These are phyloP conservation scores for Sequoia sempervirens DNA, from an alignment of 75 land plant genomes.

Conservation along the genomic window DNA sequence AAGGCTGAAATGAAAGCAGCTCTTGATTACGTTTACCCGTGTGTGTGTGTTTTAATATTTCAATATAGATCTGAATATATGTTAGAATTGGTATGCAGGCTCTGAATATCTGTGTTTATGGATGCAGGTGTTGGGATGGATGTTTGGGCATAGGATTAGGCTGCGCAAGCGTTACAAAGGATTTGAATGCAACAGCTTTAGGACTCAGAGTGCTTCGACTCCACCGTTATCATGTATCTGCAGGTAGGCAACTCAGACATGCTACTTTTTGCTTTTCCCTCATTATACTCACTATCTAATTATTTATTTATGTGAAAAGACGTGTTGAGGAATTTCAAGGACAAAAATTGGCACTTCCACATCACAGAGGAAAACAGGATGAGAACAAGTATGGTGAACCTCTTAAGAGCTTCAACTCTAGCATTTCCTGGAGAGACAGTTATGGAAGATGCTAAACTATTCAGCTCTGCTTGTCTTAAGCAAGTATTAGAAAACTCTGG, in stretches of 20 bases:
- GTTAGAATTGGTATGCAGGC: too few relatives aligned
- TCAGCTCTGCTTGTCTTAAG: background rate
- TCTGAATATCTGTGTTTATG: too few relatives aligned
- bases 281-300: too few relatives aligned
- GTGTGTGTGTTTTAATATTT: too few relatives aligned
- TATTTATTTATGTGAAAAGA: background rate
- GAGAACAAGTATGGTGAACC: background rate
- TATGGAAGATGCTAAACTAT: background rate
- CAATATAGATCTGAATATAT: too few relatives aligned
- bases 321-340: constrained; percentile 2
- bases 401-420: background rate
- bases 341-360: background rate
- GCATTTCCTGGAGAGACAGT: background rate
- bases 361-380: background rate
- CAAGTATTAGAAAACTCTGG: background rate
- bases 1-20: too few relatives aligned
- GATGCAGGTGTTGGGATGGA: background rate
- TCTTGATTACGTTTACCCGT: too few relatives aligned
- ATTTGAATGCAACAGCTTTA: background rate
- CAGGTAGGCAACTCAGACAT: background rate
- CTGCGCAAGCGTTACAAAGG: background rate
- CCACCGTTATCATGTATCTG: background rate
- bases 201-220: background rate
- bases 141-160: background rate
- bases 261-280: too few relatives aligned